Evolutionary conservation across 1,284 basidiomycete genomes (phyloP).

Genomic region (Austroboletus olivaceoglutinosus): DNA sequence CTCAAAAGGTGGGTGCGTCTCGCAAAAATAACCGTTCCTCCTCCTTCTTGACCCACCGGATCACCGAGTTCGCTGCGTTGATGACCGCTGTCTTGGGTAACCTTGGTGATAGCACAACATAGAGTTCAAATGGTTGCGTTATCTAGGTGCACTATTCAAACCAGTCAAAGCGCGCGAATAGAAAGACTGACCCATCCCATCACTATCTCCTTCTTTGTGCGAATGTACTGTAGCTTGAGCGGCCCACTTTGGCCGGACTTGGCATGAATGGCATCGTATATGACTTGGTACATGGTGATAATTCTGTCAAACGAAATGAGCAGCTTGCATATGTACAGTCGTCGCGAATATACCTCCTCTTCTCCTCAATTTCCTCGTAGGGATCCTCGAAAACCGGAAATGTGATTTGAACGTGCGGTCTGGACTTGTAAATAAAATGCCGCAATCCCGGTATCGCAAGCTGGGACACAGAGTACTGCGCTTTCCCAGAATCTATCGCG

Average conservation of each 20-base stretch:
- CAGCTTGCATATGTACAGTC: background rate
- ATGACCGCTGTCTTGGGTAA: slow-evolving; percentile 85
- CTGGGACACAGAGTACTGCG: slow-evolving; percentile 65
- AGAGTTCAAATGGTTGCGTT: slow-evolving; percentile 90
- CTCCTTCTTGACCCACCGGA: slow-evolving; percentile 87
- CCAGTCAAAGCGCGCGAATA: background rate
- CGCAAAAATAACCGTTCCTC: slow-evolving; percentile 79
- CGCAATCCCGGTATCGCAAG: slow-evolving; percentile 84
- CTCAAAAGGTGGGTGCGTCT: slow-evolving; percentile 84
- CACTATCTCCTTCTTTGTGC: slow-evolving; percentile 82
- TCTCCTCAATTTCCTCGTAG: slow-evolving; percentile 63
- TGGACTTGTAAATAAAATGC: slow-evolving; percentile 94
- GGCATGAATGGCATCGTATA: slow-evolving; percentile 84
- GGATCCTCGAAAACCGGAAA: slow-evolving; percentile 80
- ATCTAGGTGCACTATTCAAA: slow-evolving; percentile 51
- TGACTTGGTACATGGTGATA: slow-evolving; percentile 78
- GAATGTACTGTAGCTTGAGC: slow-evolving; percentile 81
- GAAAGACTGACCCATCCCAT: slow-evolving; percentile 77
- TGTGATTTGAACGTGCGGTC: slow-evolving; percentile 85
- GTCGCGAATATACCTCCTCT: slow-evolving; percentile 46
- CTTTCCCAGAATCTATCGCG: slow-evolving; percentile 47
- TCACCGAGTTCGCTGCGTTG: slow-evolving; percentile 83
- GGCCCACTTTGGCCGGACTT: slow-evolving; percentile 75
- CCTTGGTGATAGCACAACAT: slow-evolving; percentile 78
- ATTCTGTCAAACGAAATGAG: slow-evolving; percentile 46